phyloP scores from a whole-genome alignment of 208 protist genomes.

The Leishmania gerbilli region DNA sequence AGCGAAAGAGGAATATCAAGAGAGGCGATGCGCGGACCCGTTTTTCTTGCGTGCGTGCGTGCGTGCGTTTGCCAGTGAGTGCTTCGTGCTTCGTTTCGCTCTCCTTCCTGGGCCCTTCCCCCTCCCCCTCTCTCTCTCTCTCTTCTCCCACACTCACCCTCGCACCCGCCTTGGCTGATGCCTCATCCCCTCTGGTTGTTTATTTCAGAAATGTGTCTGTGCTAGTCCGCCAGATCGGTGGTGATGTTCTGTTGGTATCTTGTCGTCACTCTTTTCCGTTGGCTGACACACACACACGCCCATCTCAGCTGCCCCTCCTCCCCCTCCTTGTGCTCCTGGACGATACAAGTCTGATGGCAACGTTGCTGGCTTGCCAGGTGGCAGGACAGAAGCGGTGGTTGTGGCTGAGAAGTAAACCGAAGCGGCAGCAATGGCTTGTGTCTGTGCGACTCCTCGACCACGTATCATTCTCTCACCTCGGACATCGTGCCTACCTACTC shows the following conservation, averaged over 20 bases:
- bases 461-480: not conserved
- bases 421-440: not conserved
- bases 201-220: not conserved
- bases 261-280: not conserved
- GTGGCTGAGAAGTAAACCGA: not conserved
- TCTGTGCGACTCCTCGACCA: not conserved
- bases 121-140: not conserved
- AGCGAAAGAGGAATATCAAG: not conserved
- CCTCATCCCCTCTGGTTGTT: not conserved
- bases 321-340: not conserved
- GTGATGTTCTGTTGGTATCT: not conserved
- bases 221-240: not conserved
- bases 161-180: not conserved
- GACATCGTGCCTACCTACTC: not conserved
- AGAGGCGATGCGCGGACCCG: not conserved
- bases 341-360: not conserved
- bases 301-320: not conserved
- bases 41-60: not conserved
- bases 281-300: not conserved
- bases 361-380: not conserved
- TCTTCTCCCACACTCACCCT: not conserved
- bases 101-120: conserved; percentile 3
- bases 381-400: not conserved
- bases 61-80: not conserved
- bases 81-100: not conserved